phyloP scores from a whole-genome alignment of 2,329 filamentous ascomycete genomes.

The Triangularia verruculosa region DNA sequence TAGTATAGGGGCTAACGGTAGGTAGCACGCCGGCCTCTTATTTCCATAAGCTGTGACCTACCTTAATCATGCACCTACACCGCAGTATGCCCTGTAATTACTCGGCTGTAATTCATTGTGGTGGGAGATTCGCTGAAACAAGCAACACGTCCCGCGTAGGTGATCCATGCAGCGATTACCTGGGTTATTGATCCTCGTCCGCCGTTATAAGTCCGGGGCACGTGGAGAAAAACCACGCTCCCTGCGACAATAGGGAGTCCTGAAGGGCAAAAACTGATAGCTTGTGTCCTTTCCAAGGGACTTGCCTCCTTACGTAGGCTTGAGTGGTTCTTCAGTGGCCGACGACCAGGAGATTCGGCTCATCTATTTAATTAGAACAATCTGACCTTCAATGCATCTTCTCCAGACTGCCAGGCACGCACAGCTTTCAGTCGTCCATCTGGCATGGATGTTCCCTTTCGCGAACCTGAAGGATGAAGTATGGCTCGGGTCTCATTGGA shows the following conservation, averaged over 20 bases:
- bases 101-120: no score
- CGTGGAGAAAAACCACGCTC: constrained; percentile 4
- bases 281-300: not conserved
- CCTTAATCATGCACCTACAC: constrained; percentile 13
- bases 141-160: constrained; percentile 7
- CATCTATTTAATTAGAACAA: constrained; percentile 17
- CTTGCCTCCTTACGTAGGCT: not conserved
- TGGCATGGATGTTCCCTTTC: constrained; percentile 11
- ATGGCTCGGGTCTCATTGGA: not conserved
- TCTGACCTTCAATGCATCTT: constrained; percentile 20
- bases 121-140: constrained; percentile 20
- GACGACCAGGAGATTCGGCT: not conserved
- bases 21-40: not conserved
- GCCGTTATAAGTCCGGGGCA: constrained; percentile 3
- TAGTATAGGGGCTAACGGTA: not conserved
- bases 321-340: not conserved
- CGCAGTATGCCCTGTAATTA: no score
- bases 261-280: not conserved
- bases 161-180: constrained; percentile 21
- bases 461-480: not conserved
- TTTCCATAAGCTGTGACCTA: not conserved
- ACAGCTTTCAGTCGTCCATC: not conserved
- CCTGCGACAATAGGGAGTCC: not conserved
- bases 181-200: constrained; percentile 5
- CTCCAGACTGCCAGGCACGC: not conserved